Base-by-base conservation (phyloP, 139 green algal genomes). In the Picochlorum sp. region DNA sequence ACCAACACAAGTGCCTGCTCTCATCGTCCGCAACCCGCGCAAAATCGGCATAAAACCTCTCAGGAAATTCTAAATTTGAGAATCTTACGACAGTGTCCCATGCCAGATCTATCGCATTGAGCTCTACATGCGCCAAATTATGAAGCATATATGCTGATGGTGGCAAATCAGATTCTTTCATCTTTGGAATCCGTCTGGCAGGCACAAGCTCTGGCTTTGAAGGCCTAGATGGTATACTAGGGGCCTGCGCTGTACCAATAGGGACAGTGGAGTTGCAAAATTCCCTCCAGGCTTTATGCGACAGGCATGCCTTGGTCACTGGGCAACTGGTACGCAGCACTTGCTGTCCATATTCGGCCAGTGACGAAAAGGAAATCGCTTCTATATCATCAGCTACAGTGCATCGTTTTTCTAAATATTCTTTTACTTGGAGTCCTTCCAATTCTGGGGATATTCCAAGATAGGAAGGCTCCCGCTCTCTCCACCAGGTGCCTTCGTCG, bases 31-130 rank as follows among this genome's bases (percentile, higher is more conserved):
- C 86, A 39, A 94, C 83, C 4, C 77, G 53, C 0, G 78, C 78
- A 81, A 94, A 93, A 68, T 95, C 87, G 37, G 67, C 59, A 31
- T 85, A 91, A 57, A 93, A 94, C 9, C 32, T 35, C 12, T 61
- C 45, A 0, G 67, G 55, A 33, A 53, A 33, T 3, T 44, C 22
- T 4, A 78, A 40, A 32, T 55, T 22, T 1, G 75, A 77, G 50
- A 84, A 93, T 10, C 83, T 68, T 6, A 72, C 82, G 9, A 89
- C 73, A 0, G 85, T 90, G 71, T 94, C 85, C 83, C 77, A 90
- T 9, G 87, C 87, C 33, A 95, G 64, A 65, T 94, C 85, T 8
- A 94, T 85, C 8, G 86, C 86, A 53, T 94, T 94, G 29, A 91
- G 71, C 72, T 88, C 83, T 7, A 93, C 78, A 56, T 90, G 81